Evolutionary conservation across 768 basidiomycete species (phyloP).

Genomic region (Tephrocybe rancida): DNA sequence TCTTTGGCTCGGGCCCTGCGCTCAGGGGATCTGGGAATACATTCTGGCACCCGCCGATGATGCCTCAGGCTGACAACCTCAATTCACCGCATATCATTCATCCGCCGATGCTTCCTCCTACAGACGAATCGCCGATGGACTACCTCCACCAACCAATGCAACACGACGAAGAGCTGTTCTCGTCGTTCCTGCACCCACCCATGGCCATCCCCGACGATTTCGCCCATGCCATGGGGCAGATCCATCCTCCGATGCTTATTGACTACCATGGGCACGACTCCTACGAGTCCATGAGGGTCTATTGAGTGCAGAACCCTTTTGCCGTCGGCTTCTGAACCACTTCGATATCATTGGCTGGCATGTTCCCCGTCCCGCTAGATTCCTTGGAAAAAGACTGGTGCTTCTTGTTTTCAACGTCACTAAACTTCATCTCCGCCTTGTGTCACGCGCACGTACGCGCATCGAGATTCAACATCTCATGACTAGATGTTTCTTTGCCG

Average conservation of each 20-base stretch:
- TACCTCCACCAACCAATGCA: conserved; percentile 68
- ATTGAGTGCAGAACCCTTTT: too few relatives aligned
- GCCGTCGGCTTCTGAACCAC: not conserved
- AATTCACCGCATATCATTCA: conserved; percentile 62
- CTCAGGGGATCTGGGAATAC: conserved; percentile 61
- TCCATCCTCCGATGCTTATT: conserved; percentile 27
- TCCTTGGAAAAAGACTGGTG: too few relatives aligned
- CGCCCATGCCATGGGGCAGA: conserved; percentile 1
- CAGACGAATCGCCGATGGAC: conserved; percentile 71
- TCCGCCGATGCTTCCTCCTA: conserved; percentile 65
- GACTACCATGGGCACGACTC: conserved; percentile 21
- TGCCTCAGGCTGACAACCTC: conserved; percentile 54
- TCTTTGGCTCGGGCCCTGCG: conserved; percentile 42
- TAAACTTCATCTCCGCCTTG: not conserved
- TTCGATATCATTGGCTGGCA: not conserved
- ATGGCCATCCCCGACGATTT: conserved; percentile 43
- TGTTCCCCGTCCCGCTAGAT: not conserved
- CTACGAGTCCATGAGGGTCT: conserved; percentile 26
- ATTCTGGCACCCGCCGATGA: conserved; percentile 82
- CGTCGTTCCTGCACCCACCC: conserved; percentile 47
- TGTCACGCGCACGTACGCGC: not conserved
- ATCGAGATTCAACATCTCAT: conserved; percentile 13
- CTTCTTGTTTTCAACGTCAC: not conserved
- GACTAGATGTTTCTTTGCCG: not conserved
- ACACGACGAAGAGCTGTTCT: conserved; percentile 69